phyloP scores from a whole-genome alignment of 2,329 filamentous ascomycete species.

The Botryosphaeria dothidea region DNA sequence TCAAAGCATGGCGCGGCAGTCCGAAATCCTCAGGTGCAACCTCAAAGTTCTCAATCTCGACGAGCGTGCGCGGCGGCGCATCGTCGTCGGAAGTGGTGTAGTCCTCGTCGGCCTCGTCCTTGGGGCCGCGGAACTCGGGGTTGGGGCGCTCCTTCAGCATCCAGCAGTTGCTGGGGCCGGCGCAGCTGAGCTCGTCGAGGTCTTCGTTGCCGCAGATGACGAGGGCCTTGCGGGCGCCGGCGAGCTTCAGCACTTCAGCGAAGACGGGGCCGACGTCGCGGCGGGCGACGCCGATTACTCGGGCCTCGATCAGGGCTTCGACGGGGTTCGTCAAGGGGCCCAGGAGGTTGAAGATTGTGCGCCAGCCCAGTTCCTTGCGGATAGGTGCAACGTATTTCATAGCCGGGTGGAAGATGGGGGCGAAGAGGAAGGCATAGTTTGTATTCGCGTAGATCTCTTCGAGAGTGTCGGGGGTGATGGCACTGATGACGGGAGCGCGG shows the following conservation, averaged over 20 bases:
- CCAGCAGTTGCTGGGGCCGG: conserved; percentile 88
- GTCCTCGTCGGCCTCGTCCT: conserved; percentile 37
- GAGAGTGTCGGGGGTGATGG: conserved; percentile 72
- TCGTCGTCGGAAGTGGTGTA: conserved; percentile 46
- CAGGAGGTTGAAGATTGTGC: conserved; percentile 96
- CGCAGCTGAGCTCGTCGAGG: conserved; percentile 92
- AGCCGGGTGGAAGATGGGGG: conserved; percentile 92
- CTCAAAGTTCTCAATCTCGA: conserved; percentile 72
- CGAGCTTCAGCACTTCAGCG: conserved; percentile 76
- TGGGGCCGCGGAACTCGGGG: conserved; percentile 40
- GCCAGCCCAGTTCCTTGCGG: conserved; percentile 84
- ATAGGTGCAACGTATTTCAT: conserved; percentile 88
- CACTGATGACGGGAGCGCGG: conserved; percentile 70
- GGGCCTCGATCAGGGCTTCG: conserved; percentile 75
- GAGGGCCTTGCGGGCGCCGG: conserved; percentile 78
- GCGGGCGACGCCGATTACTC: conserved; percentile 90
- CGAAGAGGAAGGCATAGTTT: conserved; percentile 95
- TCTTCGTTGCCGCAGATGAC: conserved; percentile 94
- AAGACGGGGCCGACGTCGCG: conserved; percentile 86
- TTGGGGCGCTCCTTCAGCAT: conserved; percentile 60
- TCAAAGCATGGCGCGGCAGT: conserved; percentile 70
- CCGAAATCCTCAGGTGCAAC: conserved; percentile 87
- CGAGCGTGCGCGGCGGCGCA: conserved; percentile 44
- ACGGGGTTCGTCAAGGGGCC: conserved; percentile 91
- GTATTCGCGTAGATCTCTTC: conserved; percentile 71